These are phyloP conservation scores for Mucor lusitanicus DNA, from an alignment of 371 early-diverging fungal genomes.

Conservation along the genomic window DNA sequence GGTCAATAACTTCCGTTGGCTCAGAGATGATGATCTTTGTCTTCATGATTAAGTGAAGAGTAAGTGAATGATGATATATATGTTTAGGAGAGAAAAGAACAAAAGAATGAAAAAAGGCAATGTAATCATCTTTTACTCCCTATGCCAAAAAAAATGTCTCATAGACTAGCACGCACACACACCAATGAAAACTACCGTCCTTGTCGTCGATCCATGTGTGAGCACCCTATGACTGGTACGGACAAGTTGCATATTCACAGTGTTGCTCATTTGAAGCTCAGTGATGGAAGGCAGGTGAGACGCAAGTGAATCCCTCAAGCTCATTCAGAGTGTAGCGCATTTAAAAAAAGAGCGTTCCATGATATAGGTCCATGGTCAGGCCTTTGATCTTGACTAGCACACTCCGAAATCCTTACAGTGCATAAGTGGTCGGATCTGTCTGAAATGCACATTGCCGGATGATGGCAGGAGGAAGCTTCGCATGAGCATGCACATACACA, in stretches of 20 bases:
- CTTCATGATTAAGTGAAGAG: conserved; percentile 14
- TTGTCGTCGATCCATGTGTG: background rate
- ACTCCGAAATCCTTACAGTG: too few species aligned
- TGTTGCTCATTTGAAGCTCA: background rate
- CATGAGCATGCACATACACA: too few species aligned
- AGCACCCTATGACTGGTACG: background rate
- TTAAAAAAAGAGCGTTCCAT: too few species aligned
- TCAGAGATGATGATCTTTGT: conserved; percentile 37
- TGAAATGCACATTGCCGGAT: too few species aligned
- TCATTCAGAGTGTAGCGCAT: too few species aligned
- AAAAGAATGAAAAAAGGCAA: background rate
- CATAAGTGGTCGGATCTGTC: too few species aligned
- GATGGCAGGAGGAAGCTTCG: too few species aligned
- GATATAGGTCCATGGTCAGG: too few species aligned
- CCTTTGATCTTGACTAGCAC: too few species aligned
- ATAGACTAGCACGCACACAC: background rate
- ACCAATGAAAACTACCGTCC: background rate
- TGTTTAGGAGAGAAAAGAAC: background rate
- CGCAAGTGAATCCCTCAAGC: too few species aligned
- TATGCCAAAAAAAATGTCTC: background rate
- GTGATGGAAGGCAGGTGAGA: background rate
- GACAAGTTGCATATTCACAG: background rate
- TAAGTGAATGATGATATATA: background rate
- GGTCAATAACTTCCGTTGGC: conserved; percentile 37
- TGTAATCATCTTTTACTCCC: background rate